A percentile compares a stretch with the other conserved stretches of the same genome.
These are phyloP conservation scores for Hapsidospora chrysogenum DNA, from an alignment of 495 filamentous ascomycete species.

Conservation along the genomic window DNA sequence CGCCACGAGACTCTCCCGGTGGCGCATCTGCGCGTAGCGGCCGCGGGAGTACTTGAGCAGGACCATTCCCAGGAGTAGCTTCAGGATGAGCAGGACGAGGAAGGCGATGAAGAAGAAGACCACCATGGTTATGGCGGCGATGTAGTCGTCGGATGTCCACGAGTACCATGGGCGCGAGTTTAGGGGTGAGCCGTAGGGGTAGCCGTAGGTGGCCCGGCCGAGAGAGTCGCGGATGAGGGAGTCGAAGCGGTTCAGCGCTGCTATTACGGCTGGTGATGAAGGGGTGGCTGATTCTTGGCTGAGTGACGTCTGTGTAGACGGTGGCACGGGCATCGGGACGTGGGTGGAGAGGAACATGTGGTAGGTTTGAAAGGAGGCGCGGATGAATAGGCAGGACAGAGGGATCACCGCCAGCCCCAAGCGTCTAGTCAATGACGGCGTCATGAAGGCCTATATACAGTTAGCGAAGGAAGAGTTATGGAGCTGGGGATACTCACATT, in stretches of 20 bases:
- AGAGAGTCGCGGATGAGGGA: constrained; percentile 55
- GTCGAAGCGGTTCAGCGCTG: constrained; percentile 59
- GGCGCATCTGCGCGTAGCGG: constrained; percentile 68
- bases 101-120: constrained; percentile 68
- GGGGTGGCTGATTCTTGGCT: constrained; percentile 21
- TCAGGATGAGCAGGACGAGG: constrained; percentile 60
- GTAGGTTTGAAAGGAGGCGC: constrained; percentile 88
- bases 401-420: constrained; percentile 87
- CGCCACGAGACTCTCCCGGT: constrained; percentile 36
- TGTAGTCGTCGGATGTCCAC: constrained; percentile 43
- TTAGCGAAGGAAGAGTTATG: constrained; percentile 5
- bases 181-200: constrained; percentile 14
- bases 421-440: constrained; percentile 68
- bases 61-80: constrained; percentile 70
- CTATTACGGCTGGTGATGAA: constrained; percentile 49
- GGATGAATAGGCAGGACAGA: constrained; percentile 85
- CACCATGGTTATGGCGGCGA: constrained; percentile 53
- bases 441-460: constrained; percentile 61
- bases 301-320: constrained; percentile 47
- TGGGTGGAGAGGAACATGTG: constrained; percentile 92
- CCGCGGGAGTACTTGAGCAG: constrained; percentile 57
- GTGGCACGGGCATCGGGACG: constrained; percentile 56
- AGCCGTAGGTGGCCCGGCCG: constrained; percentile 46
- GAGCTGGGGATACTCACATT: constrained; percentile 36
- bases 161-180: constrained; percentile 14